phyloP scores from a whole-genome alignment of 2,329 filamentous ascomycete species.

The Albifimbria verrucaria region DNA sequence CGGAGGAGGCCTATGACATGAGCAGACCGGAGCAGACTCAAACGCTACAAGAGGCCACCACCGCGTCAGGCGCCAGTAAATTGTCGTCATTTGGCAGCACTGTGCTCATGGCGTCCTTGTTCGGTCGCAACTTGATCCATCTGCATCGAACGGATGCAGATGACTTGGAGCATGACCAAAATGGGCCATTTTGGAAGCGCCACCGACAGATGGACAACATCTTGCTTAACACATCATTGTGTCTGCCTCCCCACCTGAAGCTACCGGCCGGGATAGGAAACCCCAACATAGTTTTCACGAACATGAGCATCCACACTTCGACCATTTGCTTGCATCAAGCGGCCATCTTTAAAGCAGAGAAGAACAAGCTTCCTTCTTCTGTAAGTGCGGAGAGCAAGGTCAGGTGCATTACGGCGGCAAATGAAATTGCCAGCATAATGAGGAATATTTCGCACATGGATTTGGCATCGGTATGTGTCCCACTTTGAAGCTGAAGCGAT shows the following conservation, averaged over 20 bases:
- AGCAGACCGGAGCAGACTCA: conserved; percentile 71
- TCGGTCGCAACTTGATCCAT: conserved; percentile 87
- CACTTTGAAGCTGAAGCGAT: background rate
- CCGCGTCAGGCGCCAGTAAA: conserved; percentile 66
- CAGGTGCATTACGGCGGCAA: conserved; percentile 87
- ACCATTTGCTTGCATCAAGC: conserved; percentile 98
- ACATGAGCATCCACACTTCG: conserved; percentile 96
- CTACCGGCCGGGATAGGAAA: conserved; percentile 72
- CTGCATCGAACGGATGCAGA: conserved; percentile 81
- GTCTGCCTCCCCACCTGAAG: conserved; percentile 76
- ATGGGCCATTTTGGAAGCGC: conserved; percentile 93
- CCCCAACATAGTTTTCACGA: conserved; percentile 86
- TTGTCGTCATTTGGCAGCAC: conserved; percentile 78
- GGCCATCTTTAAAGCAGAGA: conserved; percentile 95
- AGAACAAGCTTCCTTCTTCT: conserved; percentile 71
- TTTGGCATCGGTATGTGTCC: conserved; percentile 65
- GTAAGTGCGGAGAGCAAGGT: conserved; percentile 89
- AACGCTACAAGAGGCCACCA: conserved; percentile 67
- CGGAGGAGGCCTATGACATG: conserved; percentile 80
- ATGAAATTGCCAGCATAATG: conserved; percentile 94
- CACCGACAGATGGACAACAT: conserved; percentile 88
- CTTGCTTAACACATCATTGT: conserved; percentile 80
- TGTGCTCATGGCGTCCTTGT: conserved; percentile 81
- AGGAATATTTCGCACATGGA: conserved; percentile 90
- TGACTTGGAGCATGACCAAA: conserved; percentile 81